Conservation (phyloP, 2,329 filamentous ascomycete genomes). For the Claviceps arundinis region DNA sequence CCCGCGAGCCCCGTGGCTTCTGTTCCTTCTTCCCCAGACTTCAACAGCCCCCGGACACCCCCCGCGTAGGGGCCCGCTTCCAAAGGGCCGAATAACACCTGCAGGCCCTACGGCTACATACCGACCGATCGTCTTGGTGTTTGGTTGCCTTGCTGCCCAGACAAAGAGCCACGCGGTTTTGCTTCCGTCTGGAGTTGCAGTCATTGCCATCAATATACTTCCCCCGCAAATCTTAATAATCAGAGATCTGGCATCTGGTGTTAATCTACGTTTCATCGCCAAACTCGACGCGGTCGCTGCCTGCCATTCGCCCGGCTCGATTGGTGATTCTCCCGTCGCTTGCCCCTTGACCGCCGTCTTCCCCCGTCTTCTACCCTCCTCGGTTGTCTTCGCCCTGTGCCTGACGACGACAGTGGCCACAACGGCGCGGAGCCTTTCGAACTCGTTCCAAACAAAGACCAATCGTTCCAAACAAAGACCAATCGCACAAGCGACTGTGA, state of each 20-base stretch:
- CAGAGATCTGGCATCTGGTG: conserved; percentile 3
- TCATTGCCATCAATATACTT: conserved; percentile 1
- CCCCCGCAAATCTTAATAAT: conserved; percentile 16
- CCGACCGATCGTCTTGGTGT: conserved; percentile 9
- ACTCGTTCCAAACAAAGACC: background rate
- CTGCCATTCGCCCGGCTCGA: background rate
- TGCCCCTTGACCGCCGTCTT: background rate
- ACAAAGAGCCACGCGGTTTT: conserved; percentile 7
- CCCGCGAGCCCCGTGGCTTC: background rate
- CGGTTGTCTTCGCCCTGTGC: background rate
- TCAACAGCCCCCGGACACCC: conserved; percentile 5
- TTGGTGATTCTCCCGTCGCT: background rate
- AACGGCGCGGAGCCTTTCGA: background rate
- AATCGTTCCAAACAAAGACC: background rate
- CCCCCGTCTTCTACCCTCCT: background rate
- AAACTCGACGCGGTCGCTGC: conserved; percentile 1
- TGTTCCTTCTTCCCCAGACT: conserved; percentile 8
- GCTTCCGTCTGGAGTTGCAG: conserved; percentile 4
- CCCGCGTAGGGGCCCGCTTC: conserved; percentile 21
- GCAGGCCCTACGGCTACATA: conserved; percentile 14
- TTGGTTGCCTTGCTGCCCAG: conserved; percentile 3
- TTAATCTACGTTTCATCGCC: conserved; percentile 5
- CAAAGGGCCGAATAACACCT: conserved; percentile 26
- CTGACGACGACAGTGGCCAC: background rate
- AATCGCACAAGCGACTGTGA: too few species aligned